A percentile compares a stretch with the other conserved stretches of the same genome.
Evolutionary conservation across 805 yeast species (phyloP).

Genomic region (Starmerella ratchasimensis): DNA sequence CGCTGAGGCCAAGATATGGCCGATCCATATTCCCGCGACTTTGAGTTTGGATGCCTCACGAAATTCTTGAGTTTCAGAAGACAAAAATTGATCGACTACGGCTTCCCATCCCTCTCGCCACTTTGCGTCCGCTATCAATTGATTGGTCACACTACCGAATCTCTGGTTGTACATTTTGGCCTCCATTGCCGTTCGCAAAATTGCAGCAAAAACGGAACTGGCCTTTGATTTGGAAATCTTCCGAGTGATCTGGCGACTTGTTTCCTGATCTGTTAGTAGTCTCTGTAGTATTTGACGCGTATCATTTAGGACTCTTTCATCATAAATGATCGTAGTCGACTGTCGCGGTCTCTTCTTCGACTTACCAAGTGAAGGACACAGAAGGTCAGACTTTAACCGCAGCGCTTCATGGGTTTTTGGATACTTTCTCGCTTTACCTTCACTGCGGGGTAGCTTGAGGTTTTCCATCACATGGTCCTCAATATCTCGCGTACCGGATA

Average conservation of each 20-base stretch:
- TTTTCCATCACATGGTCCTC: constrained; percentile 7
- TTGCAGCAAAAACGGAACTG: constrained; percentile 49
- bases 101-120: not conserved
- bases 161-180: constrained; percentile 77
- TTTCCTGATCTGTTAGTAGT: constrained; percentile 82
- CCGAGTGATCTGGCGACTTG: constrained; percentile 65
- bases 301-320: not conserved
- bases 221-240: constrained; percentile 30
- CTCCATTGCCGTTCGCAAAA: constrained; percentile 69
- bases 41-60: constrained; percentile 31
- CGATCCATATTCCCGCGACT: constrained; percentile 74
- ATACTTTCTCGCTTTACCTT: not conserved
- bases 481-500: constrained; percentile 10
- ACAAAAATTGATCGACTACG: not conserved
- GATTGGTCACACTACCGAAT: constrained; percentile 64
- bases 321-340: too few relatives aligned
- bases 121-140: constrained; percentile 26
- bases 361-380: too few relatives aligned
- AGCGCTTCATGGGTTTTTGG: too few relatives aligned
- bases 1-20: constrained; percentile 63
- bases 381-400: not conserved
- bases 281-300: constrained; percentile 42
- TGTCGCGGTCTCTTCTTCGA: too few relatives aligned
- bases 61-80: not conserved
- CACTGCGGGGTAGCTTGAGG: not conserved